Base-by-base conservation (phyloP, 2,329 filamentous ascomycete genomes). In the Thielaviopsis musarum region DNA sequence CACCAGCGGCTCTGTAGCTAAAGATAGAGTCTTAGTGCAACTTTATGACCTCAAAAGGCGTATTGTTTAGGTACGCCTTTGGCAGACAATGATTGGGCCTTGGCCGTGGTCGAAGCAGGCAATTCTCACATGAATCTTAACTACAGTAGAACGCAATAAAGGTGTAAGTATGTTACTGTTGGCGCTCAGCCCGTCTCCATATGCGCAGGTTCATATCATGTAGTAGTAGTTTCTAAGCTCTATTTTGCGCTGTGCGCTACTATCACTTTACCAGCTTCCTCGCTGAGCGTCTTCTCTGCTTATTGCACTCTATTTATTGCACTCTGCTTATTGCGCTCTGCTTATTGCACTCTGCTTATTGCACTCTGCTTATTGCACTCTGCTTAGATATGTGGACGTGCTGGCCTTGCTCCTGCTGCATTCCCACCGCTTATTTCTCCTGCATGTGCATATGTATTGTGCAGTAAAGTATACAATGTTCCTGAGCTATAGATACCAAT, bases 351-450 rank as follows among this genome's bases (percentile, higher is more conserved):
- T n/a, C n/a, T n/a, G n/a, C n/a, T 19, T 49, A 21, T 26, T 7
- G 3, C 19, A 5, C 13, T n/a, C 17, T 19, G 5, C n/a, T 5
- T 15, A n/a, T 49, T 49, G 7, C 5, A 49, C 45, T 19, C 45
- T 49, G n/a, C n/a, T 49, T 17, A 7, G 2, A 21, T 49, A 49
- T 49, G n/a, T 10, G 38, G 7, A 49, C 45, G 17, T 21, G 45
- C 19, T 49, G 45, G 45, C 56, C 45, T 57, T 30, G 21, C 12
- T 24, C 38, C 45, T 48, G 15, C 53, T 41, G 21, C 56, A 59
- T 54, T 54, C 57, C 60, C 54, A 59, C 51, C 54, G 58, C 60
- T 51, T 38, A 54, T 62, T 57, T 62, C 60, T 62, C 60, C 60
- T 59, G 60, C 60, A 61, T 61, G 48, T 56, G 57, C 56, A 53